Conservation (phyloP, 345 rosid species). For the Eucalyptus grandis region DNA sequence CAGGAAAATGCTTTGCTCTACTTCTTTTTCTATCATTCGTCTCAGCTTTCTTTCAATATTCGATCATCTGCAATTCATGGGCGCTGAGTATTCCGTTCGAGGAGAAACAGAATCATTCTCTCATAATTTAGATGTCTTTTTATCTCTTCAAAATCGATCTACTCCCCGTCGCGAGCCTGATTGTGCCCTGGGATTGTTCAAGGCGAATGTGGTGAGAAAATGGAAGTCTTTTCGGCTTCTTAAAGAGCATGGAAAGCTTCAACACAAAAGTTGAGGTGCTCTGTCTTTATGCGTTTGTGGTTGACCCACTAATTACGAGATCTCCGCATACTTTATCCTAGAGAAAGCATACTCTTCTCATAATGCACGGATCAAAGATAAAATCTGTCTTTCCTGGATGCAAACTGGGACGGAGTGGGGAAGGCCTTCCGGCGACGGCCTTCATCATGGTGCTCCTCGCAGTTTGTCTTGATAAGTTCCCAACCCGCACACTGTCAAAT, state of each 20-base stretch:
- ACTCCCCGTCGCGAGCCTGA: not conserved
- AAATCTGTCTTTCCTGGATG: too few relatives aligned
- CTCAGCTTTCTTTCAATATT: not conserved
- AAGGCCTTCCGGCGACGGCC: too few relatives aligned
- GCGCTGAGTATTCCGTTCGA: not conserved
- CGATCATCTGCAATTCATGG: not conserved
- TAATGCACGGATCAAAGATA: too few relatives aligned
- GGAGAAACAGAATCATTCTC: not conserved
- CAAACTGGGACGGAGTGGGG: too few relatives aligned
- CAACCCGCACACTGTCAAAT: too few relatives aligned
- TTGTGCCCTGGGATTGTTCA: not conserved
- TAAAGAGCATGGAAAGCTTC: not conserved
- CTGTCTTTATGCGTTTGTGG: not conserved
- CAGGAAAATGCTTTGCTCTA: not conserved
- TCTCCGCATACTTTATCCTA: not conserved
- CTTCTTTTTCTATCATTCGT: too few relatives aligned
- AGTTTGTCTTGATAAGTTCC: too few relatives aligned
- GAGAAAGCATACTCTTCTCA: too few relatives aligned
- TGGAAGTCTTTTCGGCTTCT: not conserved
- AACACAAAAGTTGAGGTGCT: not conserved
- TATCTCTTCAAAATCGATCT: not conserved
- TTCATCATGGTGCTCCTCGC: too few relatives aligned
- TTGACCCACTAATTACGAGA: not conserved
- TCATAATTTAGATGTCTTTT: not conserved
- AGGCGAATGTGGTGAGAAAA: not conserved